Evolutionary conservation across 1,284 basidiomycete genomes (phyloP), one percentile per base, ranked within the genome.

Genomic region (Meripilus lineatus): DNA sequence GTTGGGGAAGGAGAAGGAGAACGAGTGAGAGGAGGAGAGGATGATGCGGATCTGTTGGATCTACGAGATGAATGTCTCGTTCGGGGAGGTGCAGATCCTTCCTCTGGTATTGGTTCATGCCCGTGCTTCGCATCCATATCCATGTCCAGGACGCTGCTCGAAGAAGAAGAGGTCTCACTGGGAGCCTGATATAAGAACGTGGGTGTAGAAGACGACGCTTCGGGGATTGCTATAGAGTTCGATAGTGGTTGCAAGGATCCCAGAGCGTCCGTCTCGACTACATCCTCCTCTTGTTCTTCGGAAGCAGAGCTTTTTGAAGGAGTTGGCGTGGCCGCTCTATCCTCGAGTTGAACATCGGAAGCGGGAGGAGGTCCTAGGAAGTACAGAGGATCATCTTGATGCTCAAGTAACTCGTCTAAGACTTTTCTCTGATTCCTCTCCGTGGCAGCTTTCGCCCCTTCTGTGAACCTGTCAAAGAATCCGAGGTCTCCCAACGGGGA

Each of bases 331-430:
- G 51, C 23, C n/a, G 39, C 35, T 15, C 46, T 40, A 14, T 41
- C 33, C 11, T 8, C 21, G 10, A 11, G 20, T 30, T 44, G 36
- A 6, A 18, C 5, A 14, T n/a, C n/a, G n/a, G n/a, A n/a, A n/a
- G n/a, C n/a, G n/a, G 24, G 8, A 14, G 23, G 20, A 21, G 21
- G 20, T 44, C 53, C 49, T 18, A 62, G 42, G 50, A 79, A 84
- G 53, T 77, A 81, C 51, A 85, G 57, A 1, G 83, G 83, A 58
- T 86, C 81, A 39, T 83, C 77, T 57, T 85, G 74, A 48, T 83
- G 74, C 47, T 69, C 55, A 32, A 85, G 55, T 24, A 88, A 57
- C 56, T 87, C 82, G 40, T 83, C 77, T 40, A 87, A 60, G 2
- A 84, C 63, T 17, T 64, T 69, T 38, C 67, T 65, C 47, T 72